Base-by-base conservation (phyloP, 306 rosid species). In the Prunus mume region DNA sequence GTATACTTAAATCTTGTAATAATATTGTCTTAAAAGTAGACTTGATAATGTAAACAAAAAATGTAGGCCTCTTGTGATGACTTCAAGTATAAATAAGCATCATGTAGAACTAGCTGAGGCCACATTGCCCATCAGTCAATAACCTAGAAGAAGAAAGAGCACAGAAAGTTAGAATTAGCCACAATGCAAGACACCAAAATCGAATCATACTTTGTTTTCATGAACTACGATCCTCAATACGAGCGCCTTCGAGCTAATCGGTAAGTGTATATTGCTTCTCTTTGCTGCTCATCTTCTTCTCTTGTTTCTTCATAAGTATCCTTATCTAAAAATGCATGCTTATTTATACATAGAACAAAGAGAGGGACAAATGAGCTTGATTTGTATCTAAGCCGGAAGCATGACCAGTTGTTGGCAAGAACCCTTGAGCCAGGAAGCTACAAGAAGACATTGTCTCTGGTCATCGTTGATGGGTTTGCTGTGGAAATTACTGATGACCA, bases 151-250 rank as follows among this genome's bases (percentile, higher is more conserved):
- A 13, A 20, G 11, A 38, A 3, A 5, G 30, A 70, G 30, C 3
- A 27, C 9, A 51, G 63, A 18, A 8, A 19, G 27, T 2, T 0
- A 25, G 30, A 68, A 3, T 25, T 25, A 30, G 56, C 3, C 62
- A 47, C 3, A 51, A 90, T 87, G 98, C 90, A 65, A 67, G 82
- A 85, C 82, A 63, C 83, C 71, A 69, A 68, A 74, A 45, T 60
- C 3, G 97, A 91, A 77, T 79, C 90, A 19, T 89, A 90, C 88
- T 94, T 87, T 64, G 96, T 94, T 75, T 90, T 94, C 88, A 84
- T 94, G 97, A 91, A 77, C 86, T 91, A 87, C 28, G 98, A 94
- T 90, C 94, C 94, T 20, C 88, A 91, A 75, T 91, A 94, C 68
- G 90, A 86, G 66, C 88, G 88, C 69, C 96, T 94, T 80, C 83